phyloP scores from a whole-genome alignment of 2,329 filamentous ascomycete genomes.

The Trichophyton mentagrophytes region DNA sequence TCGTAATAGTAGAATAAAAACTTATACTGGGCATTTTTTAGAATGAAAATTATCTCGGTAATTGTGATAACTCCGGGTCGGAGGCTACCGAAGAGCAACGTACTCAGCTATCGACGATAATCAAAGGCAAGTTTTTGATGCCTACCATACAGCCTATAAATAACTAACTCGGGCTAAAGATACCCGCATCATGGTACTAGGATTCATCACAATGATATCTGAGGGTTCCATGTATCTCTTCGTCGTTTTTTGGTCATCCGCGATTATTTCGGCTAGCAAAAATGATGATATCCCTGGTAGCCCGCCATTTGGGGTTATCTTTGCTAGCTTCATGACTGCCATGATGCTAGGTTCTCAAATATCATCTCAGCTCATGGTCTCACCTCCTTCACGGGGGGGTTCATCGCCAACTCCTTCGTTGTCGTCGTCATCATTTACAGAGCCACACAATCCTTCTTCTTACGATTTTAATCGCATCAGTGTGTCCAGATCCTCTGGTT shows the following conservation, averaged over 20 bases:
- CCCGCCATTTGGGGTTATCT: slow-evolving; percentile 35
- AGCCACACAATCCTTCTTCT: background rate
- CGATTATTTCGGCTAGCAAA: slow-evolving; percentile 35
- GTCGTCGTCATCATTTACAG: background rate
- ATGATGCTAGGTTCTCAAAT: slow-evolving; percentile 47
- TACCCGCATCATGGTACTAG: slow-evolving; percentile 40
- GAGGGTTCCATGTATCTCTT: slow-evolving; percentile 52
- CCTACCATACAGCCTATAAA: background rate
- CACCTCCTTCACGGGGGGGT: background rate
- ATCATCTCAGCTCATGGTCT: slow-evolving; percentile 32
- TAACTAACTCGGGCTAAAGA: slow-evolving; percentile 19
- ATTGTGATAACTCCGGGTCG: background rate
- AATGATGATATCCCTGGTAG: slow-evolving; percentile 3
- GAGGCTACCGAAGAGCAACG: background rate
- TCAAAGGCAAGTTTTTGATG: background rate
- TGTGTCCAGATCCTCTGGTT: slow-evolving; percentile 21
- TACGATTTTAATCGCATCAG: slow-evolving; percentile 15
- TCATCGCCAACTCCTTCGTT: background rate
- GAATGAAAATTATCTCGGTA: background rate
- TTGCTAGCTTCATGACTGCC: slow-evolving; percentile 41
- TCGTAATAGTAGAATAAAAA: background rate
- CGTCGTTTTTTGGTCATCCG: slow-evolving; percentile 50
- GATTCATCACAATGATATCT: slow-evolving; percentile 40
- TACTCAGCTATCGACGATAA: background rate
- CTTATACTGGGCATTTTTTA: background rate